These are phyloP conservation scores for Lichina pygmaea DNA, from an alignment of 495 filamentous ascomycete genomes.

Conservation along the genomic window DNA sequence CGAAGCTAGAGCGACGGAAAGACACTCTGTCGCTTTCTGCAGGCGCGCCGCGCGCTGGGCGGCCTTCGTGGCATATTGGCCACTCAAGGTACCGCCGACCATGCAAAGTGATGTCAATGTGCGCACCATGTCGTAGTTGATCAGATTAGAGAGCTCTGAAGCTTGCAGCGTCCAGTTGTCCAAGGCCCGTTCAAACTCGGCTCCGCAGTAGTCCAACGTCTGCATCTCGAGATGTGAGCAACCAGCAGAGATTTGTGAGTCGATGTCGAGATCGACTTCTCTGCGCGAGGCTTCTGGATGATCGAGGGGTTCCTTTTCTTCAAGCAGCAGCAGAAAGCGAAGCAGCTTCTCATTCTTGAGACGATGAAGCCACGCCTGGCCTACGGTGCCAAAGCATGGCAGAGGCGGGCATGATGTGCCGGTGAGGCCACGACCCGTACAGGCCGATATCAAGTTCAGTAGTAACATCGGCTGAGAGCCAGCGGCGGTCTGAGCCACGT, in stretches of 20 bases:
- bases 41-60: slow-evolving; percentile 5
- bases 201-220: slow-evolving; percentile 7
- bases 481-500: slow-evolving; percentile 11
- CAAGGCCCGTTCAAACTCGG: slow-evolving; percentile 1
- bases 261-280: background rate
- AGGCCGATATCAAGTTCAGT: slow-evolving; percentile 13
- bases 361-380: slow-evolving; percentile 13
- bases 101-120: slow-evolving; percentile 9
- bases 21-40: slow-evolving; percentile 3
- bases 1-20: slow-evolving; percentile 5
- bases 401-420: background rate
- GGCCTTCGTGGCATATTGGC: slow-evolving; percentile 3
- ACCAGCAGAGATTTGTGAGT: background rate
- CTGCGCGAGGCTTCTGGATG: too few relatives aligned
- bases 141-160: background rate
- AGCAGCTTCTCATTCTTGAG: slow-evolving; percentile 8
- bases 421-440: slow-evolving; percentile 6
- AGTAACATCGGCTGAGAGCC: slow-evolving; percentile 12
- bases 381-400: slow-evolving; percentile 12
- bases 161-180: background rate
- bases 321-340: slow-evolving; percentile 14
- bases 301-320: slow-evolving; percentile 1
- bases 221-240: slow-evolving; percentile 3
- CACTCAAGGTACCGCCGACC: slow-evolving; percentile 5
- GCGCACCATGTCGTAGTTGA: slow-evolving; percentile 12